phyloP scores from a whole-genome alignment of 1,284 basidiomycete genomes.

The Phellopilus nigrolimitatus region DNA sequence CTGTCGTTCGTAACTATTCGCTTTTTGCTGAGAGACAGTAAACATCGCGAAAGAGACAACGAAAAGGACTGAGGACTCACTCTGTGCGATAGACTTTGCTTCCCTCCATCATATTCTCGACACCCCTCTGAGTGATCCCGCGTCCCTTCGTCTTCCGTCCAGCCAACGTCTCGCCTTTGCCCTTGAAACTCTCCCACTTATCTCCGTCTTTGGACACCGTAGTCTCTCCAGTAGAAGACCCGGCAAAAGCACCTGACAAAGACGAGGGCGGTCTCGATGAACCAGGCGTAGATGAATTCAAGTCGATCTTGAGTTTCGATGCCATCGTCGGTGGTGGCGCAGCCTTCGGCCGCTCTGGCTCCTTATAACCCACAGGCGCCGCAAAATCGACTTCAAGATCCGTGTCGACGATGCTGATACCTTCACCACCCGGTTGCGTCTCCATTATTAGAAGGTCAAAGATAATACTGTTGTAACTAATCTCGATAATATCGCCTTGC shows the following conservation, averaged over 20 bases:
- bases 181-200: slow-evolving; percentile 90
- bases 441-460: slow-evolving; percentile 98
- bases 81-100: slow-evolving; percentile 88
- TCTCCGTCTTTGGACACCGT: slow-evolving; percentile 69
- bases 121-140: slow-evolving; percentile 78
- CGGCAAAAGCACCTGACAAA: slow-evolving; percentile 60
- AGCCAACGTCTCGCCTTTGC: slow-evolving; percentile 82
- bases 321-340: slow-evolving; percentile 91
- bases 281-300: slow-evolving; percentile 75
- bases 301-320: slow-evolving; percentile 92
- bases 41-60: slow-evolving; percentile 17
- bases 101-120: slow-evolving; percentile 71
- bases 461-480: slow-evolving; percentile 86
- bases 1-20: slow-evolving; percentile 83
- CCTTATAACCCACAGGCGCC: slow-evolving; percentile 75
- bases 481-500: slow-evolving; percentile 90
- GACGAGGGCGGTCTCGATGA: slow-evolving; percentile 79
- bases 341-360: slow-evolving; percentile 83
- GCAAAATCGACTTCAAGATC: slow-evolving; percentile 92
- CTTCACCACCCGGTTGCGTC: slow-evolving; percentile 79
- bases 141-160: slow-evolving; percentile 92
- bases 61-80: slow-evolving; percentile 51
- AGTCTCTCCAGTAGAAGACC: slow-evolving; percentile 40
- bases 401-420: slow-evolving; percentile 91
- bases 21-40: slow-evolving; percentile 55